phyloP scores from a whole-genome alignment of 176 grass and related monocot genomes.

The Rhynchospora pubera region DNA sequence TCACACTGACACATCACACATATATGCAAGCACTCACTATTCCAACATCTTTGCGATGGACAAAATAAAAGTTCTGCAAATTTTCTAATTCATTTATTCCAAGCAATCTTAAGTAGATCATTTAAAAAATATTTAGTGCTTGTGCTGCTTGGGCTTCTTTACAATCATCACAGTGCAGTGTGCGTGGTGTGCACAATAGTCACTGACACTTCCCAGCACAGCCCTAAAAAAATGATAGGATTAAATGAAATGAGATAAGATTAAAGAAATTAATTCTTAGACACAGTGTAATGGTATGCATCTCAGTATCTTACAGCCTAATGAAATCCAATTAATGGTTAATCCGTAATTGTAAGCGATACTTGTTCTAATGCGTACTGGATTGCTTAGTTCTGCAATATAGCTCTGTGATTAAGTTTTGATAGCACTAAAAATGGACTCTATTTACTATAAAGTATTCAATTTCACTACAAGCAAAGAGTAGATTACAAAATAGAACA shows the following conservation, averaged over 20 bases:
- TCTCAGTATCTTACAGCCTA: neutral
- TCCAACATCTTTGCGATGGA: neutral
- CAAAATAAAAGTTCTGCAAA: neutral
- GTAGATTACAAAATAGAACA: neutral
- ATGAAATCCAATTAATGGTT: neutral
- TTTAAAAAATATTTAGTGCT: slow-evolving; percentile 28
- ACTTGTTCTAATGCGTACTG: neutral
- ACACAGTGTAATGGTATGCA: neutral
- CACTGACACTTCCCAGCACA: slow-evolving; percentile 79
- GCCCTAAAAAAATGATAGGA: slow-evolving; percentile 30
- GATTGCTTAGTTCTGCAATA: neutral
- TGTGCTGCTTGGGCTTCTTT: slow-evolving; percentile 66
- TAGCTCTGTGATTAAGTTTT: neutral
- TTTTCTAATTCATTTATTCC: neutral
- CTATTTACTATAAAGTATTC: no score
- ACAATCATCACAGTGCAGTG: slow-evolving; percentile 95
- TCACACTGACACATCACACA: neutral
- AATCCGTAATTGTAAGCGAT: neutral
- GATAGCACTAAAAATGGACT: neutral
- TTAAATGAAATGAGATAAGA: neutral
- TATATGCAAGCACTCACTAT: neutral
- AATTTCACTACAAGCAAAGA: neutral
- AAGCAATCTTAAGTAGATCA: neutral
- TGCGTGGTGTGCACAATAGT: slow-evolving; percentile 80
- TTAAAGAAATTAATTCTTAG: neutral